Conservation (phyloP, 352 stramenopile genomes). For the Phytophthora sp. region DNA sequence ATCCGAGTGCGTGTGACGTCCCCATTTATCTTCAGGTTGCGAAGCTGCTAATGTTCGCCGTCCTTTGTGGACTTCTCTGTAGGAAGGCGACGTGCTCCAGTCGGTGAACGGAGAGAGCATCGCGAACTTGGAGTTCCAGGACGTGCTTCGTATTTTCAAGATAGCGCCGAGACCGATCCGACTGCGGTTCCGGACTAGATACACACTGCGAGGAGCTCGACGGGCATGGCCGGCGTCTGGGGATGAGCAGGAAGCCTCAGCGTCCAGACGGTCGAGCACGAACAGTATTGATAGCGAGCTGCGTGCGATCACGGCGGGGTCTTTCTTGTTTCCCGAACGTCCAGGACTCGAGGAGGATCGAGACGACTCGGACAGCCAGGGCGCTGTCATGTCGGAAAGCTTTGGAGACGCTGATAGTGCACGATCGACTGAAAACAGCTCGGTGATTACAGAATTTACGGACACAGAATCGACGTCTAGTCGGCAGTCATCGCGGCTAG, state of each 20-base stretch:
- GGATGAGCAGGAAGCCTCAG: constrained; percentile 30
- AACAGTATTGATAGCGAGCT: constrained; percentile 36
- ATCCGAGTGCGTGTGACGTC: constrained; percentile 56
- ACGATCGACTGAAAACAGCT: constrained; percentile 76
- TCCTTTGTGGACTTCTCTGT: constrained; percentile 6
- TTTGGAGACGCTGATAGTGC: constrained; percentile 80
- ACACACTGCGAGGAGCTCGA: constrained; percentile 18
- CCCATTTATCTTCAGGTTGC: no score
- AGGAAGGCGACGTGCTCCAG: constrained; percentile 77
- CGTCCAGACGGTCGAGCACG: constrained; percentile 31
- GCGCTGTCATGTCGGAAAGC: constrained; percentile 75
- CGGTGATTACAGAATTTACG: constrained; percentile 60
- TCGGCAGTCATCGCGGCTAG: constrained; percentile 64
- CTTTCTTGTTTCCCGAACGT: constrained; percentile 44
- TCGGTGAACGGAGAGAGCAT: constrained; percentile 78
- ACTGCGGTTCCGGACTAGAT: constrained; percentile 60
- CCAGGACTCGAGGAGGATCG: constrained; percentile 49
- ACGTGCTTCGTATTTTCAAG: constrained; percentile 75
- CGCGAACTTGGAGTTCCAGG: constrained; percentile 62
- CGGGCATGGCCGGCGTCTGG: constrained; percentile 23
- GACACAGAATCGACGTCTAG: constrained; percentile 55
- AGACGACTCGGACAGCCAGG: constrained; percentile 73
- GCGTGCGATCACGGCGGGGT: constrained; percentile 20
- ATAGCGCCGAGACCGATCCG: constrained; percentile 68
- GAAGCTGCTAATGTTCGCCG: no score